Evolutionary conservation across 192 early-diverging fungal genomes (phyloP).

Genomic region (Backusella luteola): DNA sequence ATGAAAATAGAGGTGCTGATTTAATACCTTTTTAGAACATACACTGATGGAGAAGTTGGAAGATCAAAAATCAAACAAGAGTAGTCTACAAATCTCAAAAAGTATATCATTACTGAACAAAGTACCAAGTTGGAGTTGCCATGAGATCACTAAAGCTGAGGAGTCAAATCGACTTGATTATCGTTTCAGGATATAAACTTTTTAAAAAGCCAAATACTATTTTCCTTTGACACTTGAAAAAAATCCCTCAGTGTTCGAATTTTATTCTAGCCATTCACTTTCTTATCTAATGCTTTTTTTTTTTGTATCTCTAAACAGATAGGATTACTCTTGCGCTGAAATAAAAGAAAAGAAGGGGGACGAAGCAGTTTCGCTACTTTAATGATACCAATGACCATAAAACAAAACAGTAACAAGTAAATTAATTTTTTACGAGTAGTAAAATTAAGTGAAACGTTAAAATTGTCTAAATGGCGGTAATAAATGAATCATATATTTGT

Average conservation of each 20-base stretch:
- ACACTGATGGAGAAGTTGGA: too few relatives aligned
- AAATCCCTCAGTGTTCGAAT: too few relatives aligned
- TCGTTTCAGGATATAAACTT: constrained; percentile 9
- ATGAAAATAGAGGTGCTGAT: too few relatives aligned
- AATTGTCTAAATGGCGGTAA: not conserved
- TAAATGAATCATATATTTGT: not conserved
- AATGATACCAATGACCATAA: not conserved
- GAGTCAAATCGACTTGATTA: constrained; percentile 54
- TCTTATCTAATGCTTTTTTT: not conserved
- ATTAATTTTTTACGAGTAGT: not conserved
- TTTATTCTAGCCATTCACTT: too few relatives aligned
- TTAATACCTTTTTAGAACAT: too few relatives aligned
- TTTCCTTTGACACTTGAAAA: not conserved
- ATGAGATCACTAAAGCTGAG: constrained; percentile 42
- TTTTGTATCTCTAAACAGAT: not conserved
- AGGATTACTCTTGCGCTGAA: not conserved
- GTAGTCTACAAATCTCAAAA: too few relatives aligned
- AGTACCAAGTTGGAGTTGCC: constrained; percentile 24
- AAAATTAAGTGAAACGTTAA: not conserved
- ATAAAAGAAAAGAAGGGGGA: not conserved
- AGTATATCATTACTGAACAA: too few relatives aligned
- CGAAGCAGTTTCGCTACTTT: not conserved
- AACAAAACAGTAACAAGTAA: not conserved
- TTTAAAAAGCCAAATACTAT: not conserved
- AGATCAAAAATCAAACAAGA: too few relatives aligned